A percentile compares a stretch with the other conserved stretches of the same genome.
Conservation (phyloP, 352 stramenopile species). For the Globisporangium nodosum region DNA sequence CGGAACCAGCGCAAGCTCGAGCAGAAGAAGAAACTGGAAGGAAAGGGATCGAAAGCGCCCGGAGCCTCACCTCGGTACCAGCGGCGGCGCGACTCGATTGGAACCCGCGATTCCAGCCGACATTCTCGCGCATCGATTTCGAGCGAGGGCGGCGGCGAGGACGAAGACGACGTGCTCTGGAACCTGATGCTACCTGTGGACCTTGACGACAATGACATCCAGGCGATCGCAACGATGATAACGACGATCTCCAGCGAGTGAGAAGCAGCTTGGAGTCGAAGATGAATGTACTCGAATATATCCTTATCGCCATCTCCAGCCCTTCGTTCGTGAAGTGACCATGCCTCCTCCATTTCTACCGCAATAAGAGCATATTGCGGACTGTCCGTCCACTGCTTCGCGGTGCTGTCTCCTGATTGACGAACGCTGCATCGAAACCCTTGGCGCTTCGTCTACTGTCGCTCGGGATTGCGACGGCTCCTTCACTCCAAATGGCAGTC, state of each 20-base stretch:
- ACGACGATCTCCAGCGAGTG: background rate
- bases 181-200: constrained; percentile 10
- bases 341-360: no score
- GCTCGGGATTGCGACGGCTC: no score
- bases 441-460: no score
- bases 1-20: constrained; percentile 34
- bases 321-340: no score
- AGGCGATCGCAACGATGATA: constrained; percentile 8
- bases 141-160: background rate
- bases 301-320: background rate
- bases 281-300: background rate
- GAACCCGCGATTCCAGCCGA: constrained; percentile 2
- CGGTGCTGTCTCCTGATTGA: no score
- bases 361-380: no score
- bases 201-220: constrained; percentile 10
- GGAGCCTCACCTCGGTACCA: constrained; percentile 5
- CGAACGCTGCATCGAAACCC: no score
- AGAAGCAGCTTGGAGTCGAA: background rate
- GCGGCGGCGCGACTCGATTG: background rate
- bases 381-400: no score
- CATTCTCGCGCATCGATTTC: constrained; percentile 4
- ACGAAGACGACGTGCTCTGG: constrained; percentile 2
- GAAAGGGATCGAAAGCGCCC: background rate
- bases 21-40: constrained; percentile 19
- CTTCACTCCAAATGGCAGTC: no score